Evolutionary conservation across 208 protist genomes (phyloP), one percentile per base, ranked within the genome.

Genomic region (Trypanosoma cruzi): DNA sequence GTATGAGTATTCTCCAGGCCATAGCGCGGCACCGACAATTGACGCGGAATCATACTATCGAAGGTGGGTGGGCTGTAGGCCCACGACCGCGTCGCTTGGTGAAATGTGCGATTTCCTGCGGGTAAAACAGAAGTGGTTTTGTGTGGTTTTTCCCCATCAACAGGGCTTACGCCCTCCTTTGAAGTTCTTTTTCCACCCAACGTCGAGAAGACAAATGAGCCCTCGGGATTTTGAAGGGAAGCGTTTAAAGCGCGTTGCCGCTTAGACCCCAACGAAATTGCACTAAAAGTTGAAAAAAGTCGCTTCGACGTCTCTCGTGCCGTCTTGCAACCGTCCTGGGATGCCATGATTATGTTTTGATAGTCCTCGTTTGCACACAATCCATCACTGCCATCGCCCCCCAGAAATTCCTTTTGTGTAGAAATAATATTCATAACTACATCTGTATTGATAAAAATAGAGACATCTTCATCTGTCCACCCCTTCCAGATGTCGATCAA

Each of bases 401-500:
- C 63, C 80, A 74, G 81, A 42, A 63, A 73, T 63, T 89, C 76
- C n/a, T 80, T 86, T 73, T 89, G 86, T n/a, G 85, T 80, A 22
- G 56, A 77, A 34, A 94, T 84, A 48, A 94, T 80, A 54, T 88
- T 81, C n/a, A 92, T 69, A 31, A 94, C 86, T 40, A 86, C 80
- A 72, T 92, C 85, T 26, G 71, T 70, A 26, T 64, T 87, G 64
- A 92, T 85, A 36, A 75, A 77, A n/a, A 87, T 76, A 44, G 73
- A 64, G 31, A 60, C 36, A 7, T 70, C 79, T 14, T 54, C 67
- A 37, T 59, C 64, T 24, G 71, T 40, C 20, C 65, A 54, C 16
- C 75, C 73, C 34, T 68, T 75, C 88, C 90, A 96, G 48, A 93
- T 86, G 18, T 85, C 87, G 50, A 91, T 82, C 18, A 96, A 74